These are phyloP conservation scores for Botrytis aclada DNA, from an alignment of 2,329 filamentous ascomycete species.

Conservation along the genomic window DNA sequence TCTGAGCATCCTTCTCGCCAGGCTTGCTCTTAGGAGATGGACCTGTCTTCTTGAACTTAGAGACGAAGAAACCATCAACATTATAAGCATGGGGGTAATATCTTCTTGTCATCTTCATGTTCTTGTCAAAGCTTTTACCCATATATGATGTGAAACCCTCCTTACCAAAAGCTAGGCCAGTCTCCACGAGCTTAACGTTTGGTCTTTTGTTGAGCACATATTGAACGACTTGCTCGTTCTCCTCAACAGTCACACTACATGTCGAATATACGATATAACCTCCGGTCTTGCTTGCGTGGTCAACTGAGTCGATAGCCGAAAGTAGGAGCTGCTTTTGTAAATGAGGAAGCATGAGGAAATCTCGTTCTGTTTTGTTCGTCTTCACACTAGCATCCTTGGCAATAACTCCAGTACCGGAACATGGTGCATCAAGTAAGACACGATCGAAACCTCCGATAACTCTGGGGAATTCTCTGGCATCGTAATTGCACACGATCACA, in stretches of 20 bases:
- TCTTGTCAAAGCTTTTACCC: conserved; percentile 87
- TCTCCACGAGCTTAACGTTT: conserved; percentile 91
- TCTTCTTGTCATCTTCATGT: conserved; percentile 75
- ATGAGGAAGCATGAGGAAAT: conserved; percentile 91
- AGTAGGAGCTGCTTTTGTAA: conserved; percentile 92
- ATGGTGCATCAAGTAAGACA: conserved; percentile 90
- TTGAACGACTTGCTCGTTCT: conserved; percentile 90
- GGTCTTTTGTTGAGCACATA: conserved; percentile 89
- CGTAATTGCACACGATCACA: conserved; percentile 92
- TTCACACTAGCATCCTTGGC: conserved; percentile 96
- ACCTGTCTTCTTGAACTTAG: conserved; percentile 91
- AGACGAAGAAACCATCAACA: conserved; percentile 97
- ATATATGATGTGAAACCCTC: conserved; percentile 89
- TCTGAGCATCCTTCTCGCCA: conserved; percentile 31
- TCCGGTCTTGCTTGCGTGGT: conserved; percentile 86
- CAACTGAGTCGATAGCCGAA: conserved; percentile 89
- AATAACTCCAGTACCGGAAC: conserved; percentile 95
- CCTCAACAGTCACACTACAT: conserved; percentile 89
- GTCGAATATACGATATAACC: conserved; percentile 97
- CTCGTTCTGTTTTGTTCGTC: conserved; percentile 94
- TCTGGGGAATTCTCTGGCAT: conserved; percentile 88
- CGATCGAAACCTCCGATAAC: conserved; percentile 96
- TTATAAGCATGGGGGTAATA: conserved; percentile 93
- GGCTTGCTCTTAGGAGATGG: conserved; percentile 60
- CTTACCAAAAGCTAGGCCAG: conserved; percentile 83